phyloP scores from a whole-genome alignment of 2,329 filamentous ascomycete genomes.

The Myriosclerotinia curreyana region DNA sequence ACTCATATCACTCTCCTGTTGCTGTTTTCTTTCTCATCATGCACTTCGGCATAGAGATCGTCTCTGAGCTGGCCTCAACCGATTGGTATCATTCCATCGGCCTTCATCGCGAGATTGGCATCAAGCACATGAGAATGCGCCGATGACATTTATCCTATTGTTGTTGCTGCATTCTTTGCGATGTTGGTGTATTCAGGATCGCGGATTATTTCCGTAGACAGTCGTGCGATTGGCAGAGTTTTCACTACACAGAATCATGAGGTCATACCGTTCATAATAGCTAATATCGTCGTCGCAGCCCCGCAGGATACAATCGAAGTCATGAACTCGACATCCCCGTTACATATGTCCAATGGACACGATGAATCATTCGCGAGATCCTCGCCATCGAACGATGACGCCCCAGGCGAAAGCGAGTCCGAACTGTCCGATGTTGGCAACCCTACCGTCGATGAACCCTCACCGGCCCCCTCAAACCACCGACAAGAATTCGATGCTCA shows the following conservation, averaged over 20 bases:
- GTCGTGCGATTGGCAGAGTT: conserved; percentile 28
- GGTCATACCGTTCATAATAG: conserved; percentile 31
- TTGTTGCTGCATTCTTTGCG: conserved; percentile 22
- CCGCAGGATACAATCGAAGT: conserved; percentile 56
- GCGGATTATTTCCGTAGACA: conserved; percentile 29
- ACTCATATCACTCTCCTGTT: conserved; percentile 14
- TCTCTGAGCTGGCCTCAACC: conserved; percentile 30
- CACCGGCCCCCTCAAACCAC: conserved; percentile 45
- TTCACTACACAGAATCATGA: conserved; percentile 27
- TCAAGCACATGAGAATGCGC: conserved; percentile 36
- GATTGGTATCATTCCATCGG: conserved; percentile 32
- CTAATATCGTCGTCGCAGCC: conserved; percentile 55
- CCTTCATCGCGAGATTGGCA: conserved; percentile 30
- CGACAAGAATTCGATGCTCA: conserved; percentile 38
- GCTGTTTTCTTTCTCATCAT: conserved; percentile 6
- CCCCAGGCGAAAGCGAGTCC: conserved; percentile 63
- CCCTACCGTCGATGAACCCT: conserved; percentile 50
- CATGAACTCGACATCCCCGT: conserved; percentile 59
- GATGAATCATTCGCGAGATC: conserved; percentile 53
- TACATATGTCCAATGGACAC: conserved; percentile 66
- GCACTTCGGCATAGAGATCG: conserved; percentile 24
- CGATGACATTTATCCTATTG: conserved; percentile 27
- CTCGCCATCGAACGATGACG: conserved; percentile 41
- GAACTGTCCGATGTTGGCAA: conserved; percentile 72
- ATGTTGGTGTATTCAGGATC: conserved; percentile 29